Base-by-base conservation (phyloP, 371 early-diverging fungal species). In the Mucor circinelloides region DNA sequence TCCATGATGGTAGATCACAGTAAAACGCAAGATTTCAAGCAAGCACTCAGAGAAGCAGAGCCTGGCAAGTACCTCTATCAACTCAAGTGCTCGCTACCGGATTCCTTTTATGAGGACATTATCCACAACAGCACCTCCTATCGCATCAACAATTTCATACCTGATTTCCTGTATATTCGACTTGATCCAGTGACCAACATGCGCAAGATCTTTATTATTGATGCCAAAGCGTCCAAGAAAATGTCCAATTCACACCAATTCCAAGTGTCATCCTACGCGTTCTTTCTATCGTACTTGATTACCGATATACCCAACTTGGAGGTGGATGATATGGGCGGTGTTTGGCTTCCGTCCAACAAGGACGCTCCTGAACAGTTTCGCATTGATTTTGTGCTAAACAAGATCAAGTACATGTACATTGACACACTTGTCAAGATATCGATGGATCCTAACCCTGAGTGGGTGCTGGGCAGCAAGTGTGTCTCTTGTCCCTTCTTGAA, bases 201-300 rank as follows among this genome's bases (percentile, higher is more conserved):
- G 15, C 38, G 73, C 58, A 72, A 67, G 21, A 68, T 85, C 8
- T 76, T 72, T 46, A 81, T 86, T 13, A 80, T 84, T 46, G 87
- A 86, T 68, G 84, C 85, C 5, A 86, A 86, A 64, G 82, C 85
- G 7, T 82, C 85, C 0, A 66, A 69, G 2, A 60, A 69, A 21
- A 68, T 83, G 40, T 76, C 76, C 32, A 67, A 72, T 9, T 77
- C 80, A 9, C 87, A 86, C 58, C 84, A 84, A 76, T 80, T 86
- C 54, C 87, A 86, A 81, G 87, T 86, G 0, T 75, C 81, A 0
- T 69, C 82, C 0, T 86, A 86, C 62, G 81, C 81, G 0, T 81
- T 79, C 56, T 77, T 84, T 27, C 48, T 86, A 9, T 64, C 66
- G 9, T 81, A 82, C 27, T 59, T 83, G 9, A 72, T 82, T 30